Conservation (phyloP, 2,329 filamentous ascomycete genomes). For the Stemphylium beticola region DNA sequence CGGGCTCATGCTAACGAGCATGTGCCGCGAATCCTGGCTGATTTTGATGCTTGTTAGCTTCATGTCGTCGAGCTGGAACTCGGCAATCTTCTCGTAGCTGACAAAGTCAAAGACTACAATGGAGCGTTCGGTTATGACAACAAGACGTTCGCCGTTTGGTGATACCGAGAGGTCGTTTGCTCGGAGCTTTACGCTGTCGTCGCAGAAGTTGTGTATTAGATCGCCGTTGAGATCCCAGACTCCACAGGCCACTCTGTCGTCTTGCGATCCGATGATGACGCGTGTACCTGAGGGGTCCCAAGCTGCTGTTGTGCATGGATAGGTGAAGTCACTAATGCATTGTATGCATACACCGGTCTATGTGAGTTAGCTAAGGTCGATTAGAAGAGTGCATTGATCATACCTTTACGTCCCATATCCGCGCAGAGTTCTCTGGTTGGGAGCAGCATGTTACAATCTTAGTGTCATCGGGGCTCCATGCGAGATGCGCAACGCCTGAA, state of each 20-base stretch:
- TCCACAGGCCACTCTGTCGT: slow-evolving; percentile 44
- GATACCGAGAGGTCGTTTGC: slow-evolving; percentile 88
- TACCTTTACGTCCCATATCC: slow-evolving; percentile 70
- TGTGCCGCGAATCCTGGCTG: slow-evolving; percentile 77
- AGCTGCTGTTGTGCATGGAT: slow-evolving; percentile 87
- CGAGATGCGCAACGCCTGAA: slow-evolving; percentile 78
- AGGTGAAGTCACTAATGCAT: slow-evolving; percentile 72
- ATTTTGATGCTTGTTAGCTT: slow-evolving; percentile 81
- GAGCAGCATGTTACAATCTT: slow-evolving; percentile 84
- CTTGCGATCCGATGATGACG: slow-evolving; percentile 71
- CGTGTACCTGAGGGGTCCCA: slow-evolving; percentile 81
- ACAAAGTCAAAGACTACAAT: slow-evolving; percentile 83
- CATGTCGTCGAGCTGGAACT: slow-evolving; percentile 70
- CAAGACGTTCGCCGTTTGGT: slow-evolving; percentile 77
- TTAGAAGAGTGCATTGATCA: not conserved
- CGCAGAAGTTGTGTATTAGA: slow-evolving; percentile 65
- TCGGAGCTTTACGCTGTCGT: slow-evolving; percentile 65
- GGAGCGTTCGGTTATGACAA: slow-evolving; percentile 74
- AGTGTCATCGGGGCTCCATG: slow-evolving; percentile 91
- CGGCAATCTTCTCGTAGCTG: slow-evolving; percentile 76
- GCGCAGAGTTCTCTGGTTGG: slow-evolving; percentile 68
- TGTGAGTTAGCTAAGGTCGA: slow-evolving; percentile 11
- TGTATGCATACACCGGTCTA: slow-evolving; percentile 58
- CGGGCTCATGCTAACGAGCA: slow-evolving; percentile 82
- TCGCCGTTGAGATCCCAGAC: slow-evolving; percentile 70